Percentiles rank a stretch among this genome's conserved stretches.
Evolutionary conservation across 768 basidiomycete genomes (phyloP).

Genomic region (Calocybe cyanea): DNA sequence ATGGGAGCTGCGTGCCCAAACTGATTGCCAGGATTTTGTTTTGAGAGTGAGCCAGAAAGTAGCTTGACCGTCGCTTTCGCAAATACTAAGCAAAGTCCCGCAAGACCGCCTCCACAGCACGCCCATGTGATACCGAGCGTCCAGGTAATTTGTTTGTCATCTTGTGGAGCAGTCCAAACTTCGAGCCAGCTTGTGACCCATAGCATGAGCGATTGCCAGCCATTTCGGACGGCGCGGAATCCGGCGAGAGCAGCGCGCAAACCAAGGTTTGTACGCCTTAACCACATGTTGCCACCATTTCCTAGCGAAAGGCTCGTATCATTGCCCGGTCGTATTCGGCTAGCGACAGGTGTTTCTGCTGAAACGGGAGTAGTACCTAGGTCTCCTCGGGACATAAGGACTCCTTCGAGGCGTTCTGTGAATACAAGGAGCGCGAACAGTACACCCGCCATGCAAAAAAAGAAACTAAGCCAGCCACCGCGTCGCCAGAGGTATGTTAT

Average conservation of each 20-base stretch:
- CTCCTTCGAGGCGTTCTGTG: constrained; percentile 66
- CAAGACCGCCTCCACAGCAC: constrained; percentile 86
- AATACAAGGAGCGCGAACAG: constrained; percentile 65
- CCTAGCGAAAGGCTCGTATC: constrained; percentile 3
- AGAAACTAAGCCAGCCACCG: constrained; percentile 86
- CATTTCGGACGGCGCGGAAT: constrained; percentile 29
- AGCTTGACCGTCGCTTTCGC: constrained; percentile 74
- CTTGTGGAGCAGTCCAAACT: constrained; percentile 69
- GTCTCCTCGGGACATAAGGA: constrained; percentile 69
- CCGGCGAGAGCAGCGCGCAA: constrained; percentile 5
- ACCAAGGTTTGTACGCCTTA: not conserved
- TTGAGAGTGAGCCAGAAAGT: constrained; percentile 70
- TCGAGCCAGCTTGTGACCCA: constrained; percentile 65
- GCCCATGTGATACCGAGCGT: constrained; percentile 93
- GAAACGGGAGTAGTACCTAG: constrained; percentile 55
- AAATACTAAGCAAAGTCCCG: constrained; percentile 87
- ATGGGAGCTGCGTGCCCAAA: constrained; percentile 81
- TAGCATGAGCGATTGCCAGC: constrained; percentile 44
- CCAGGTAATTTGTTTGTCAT: constrained; percentile 86
- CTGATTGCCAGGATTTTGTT: constrained; percentile 81
- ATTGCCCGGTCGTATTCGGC: constrained; percentile 6
- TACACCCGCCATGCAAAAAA: constrained; percentile 72
- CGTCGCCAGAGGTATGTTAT: constrained; percentile 85
- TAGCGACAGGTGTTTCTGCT: constrained; percentile 8
- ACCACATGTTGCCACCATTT: not conserved